Percentiles rank a stretch among this genome's conserved stretches.
phyloP scores from a whole-genome alignment of 345 rosid species.

The Raphanus sativus region DNA sequence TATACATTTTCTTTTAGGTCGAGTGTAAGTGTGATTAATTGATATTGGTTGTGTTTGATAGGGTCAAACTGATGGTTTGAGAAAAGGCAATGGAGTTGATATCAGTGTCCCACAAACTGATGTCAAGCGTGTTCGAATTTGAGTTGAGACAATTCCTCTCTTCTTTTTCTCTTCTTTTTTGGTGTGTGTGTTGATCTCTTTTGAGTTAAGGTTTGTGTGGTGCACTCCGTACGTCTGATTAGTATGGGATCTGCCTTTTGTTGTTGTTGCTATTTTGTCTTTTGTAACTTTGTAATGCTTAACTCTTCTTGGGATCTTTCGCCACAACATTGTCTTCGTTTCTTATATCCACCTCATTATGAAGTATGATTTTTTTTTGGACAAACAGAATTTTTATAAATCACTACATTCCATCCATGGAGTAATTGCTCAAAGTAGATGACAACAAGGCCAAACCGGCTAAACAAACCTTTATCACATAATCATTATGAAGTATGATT shows the following conservation, averaged over 20 bases:
- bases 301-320: background rate
- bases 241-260: background rate
- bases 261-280: background rate
- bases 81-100: constrained; percentile 52
- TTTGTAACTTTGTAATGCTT: background rate
- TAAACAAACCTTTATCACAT: no score
- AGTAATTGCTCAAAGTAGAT: no score
- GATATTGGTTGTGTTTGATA: constrained; percentile 26
- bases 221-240: no score
- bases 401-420: no score
- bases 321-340: background rate
- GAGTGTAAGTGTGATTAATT: background rate
- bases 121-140: constrained; percentile 54
- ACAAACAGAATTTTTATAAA: no score
- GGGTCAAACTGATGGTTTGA: constrained; percentile 44
- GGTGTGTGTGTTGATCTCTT: background rate
- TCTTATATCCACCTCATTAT: no score
- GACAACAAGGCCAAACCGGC: no score
- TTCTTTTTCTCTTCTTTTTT: background rate
- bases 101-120: constrained; percentile 68
- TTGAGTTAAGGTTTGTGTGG: background rate
- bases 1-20: background rate
- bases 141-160: constrained; percentile 9
- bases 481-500: no score
- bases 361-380: no score